phyloP scores from a whole-genome alignment of 2,329 filamentous ascomycete species.

The Teratosphaeria viscida region DNA sequence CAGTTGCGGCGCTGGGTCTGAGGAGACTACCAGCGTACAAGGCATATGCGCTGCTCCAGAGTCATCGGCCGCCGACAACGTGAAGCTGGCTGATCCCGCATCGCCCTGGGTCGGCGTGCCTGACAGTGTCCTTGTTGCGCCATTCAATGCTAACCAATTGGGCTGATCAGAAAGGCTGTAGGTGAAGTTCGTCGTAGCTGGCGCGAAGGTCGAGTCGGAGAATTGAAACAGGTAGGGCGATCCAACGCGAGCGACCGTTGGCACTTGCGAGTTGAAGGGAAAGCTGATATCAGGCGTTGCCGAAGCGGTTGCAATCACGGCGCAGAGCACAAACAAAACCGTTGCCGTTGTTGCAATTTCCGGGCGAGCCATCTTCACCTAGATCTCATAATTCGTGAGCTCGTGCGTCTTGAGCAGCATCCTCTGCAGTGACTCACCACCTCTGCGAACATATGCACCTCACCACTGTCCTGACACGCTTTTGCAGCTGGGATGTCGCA shows the following conservation, averaged over 20 bases:
- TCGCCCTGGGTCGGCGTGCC: slow-evolving; percentile 55
- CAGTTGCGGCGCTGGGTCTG: slow-evolving; percentile 44
- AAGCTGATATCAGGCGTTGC: slow-evolving; percentile 42
- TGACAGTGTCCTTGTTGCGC: slow-evolving; percentile 51
- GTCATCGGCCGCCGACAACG: slow-evolving; percentile 58
- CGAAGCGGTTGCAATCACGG: slow-evolving; percentile 5
- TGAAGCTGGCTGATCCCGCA: slow-evolving; percentile 50
- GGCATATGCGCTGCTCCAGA: slow-evolving; percentile 54
- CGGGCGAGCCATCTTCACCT: background rate
- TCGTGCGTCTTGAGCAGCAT: slow-evolving; percentile 1
- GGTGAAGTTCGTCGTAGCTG: slow-evolving; percentile 43
- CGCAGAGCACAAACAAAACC: slow-evolving; percentile 7
- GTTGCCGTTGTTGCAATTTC: background rate
- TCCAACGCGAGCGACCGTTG: slow-evolving; percentile 61
- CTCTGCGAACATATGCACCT: slow-evolving; percentile 1
- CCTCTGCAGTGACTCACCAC: slow-evolving; percentile 1
- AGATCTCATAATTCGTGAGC: background rate
- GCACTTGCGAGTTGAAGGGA: slow-evolving; percentile 76
- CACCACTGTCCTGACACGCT: background rate
- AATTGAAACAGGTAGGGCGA: slow-evolving; percentile 61
- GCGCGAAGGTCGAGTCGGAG: slow-evolving; percentile 62
- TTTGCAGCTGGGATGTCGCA: slow-evolving; percentile 3
- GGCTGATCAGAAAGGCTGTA: slow-evolving; percentile 60
- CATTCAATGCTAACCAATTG: slow-evolving; percentile 64
- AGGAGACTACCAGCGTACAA: slow-evolving; percentile 61